Conservation (phyloP, 164 flowering plant species). For the Malania oleifera region DNA sequence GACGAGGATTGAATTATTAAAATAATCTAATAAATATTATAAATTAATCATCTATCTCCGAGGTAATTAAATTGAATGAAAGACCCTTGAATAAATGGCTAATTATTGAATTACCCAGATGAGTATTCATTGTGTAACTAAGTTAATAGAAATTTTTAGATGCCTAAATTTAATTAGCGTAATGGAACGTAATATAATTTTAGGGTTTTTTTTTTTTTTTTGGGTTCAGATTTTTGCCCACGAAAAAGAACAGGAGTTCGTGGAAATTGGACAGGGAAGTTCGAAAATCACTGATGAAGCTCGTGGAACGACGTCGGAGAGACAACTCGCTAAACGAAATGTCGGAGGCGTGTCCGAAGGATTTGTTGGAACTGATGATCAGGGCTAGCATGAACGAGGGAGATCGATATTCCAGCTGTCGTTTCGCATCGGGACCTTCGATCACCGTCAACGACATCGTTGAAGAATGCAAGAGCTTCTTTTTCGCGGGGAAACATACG, state of each 20-base stretch:
- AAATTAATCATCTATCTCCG: no score
- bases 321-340: neutral
- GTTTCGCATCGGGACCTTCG: neutral
- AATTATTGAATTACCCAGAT: no score
- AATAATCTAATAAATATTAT: no score
- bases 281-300: constrained; percentile 14
- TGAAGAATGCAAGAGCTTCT: constrained; percentile 34
- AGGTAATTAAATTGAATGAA: no score
- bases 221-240: constrained; percentile 12
- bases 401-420: neutral
- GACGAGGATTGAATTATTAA: no score
- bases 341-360: constrained; percentile 5
- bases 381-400: neutral
- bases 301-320: constrained; percentile 1
- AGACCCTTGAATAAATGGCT: no score
- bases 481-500: constrained; percentile 40
- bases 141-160: no score
- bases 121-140: no score
- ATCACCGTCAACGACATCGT: constrained; percentile 12
- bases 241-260: constrained; percentile 10
- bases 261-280: constrained; percentile 19
- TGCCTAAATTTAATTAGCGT: no score
- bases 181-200: no score
- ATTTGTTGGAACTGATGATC: constrained; percentile 15
- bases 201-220: neutral